phyloP scores from a whole-genome alignment of 768 basidiomycete genomes.

The Neoboletus brunneissimus region DNA sequence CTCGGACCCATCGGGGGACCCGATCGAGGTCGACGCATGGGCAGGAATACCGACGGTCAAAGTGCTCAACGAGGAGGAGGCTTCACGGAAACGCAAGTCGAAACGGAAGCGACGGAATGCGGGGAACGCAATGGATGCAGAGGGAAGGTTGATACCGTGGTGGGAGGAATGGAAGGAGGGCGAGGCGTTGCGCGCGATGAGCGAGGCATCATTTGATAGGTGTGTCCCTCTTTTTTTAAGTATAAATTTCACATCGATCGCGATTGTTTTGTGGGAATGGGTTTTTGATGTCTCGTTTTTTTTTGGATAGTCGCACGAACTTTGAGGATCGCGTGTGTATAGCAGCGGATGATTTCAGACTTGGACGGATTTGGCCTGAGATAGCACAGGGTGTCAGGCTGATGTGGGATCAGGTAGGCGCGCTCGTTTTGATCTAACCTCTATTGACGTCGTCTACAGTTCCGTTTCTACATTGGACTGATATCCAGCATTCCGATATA shows the following conservation, averaged over 20 bases:
- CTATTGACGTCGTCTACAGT: conserved; percentile 17
- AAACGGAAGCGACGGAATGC: conserved; percentile 16
- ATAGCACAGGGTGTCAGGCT: conserved; percentile 27
- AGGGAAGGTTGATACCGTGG: conserved; percentile 28
- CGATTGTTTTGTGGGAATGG: background rate
- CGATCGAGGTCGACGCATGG: conserved; percentile 28
- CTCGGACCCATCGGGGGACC: conserved; percentile 4
- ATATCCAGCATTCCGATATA: conserved; percentile 31
- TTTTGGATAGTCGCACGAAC: conserved; percentile 3
- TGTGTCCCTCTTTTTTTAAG: conserved; percentile 6
- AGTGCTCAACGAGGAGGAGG: conserved; percentile 25
- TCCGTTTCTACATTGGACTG: conserved; percentile 32
- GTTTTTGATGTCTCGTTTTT: background rate
- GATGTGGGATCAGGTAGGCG: conserved; percentile 32
- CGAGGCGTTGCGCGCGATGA: conserved; percentile 21
- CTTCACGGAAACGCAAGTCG: conserved; percentile 13
- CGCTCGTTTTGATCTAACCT: background rate
- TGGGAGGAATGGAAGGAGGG: conserved; percentile 34
- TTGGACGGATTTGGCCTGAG: conserved; percentile 32
- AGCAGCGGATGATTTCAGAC: conserved; percentile 31
- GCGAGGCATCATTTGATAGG: conserved; percentile 26
- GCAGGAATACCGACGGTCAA: conserved; percentile 25
- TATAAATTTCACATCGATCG: background rate
- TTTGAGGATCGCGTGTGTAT: conserved; percentile 24
- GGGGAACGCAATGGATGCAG: conserved; percentile 18